A percentile compares a stretch with the other conserved stretches of the same genome.
phyloP scores from a whole-genome alignment of 1,139 yeast genomes.

The Starmera stellimalicola region DNA sequence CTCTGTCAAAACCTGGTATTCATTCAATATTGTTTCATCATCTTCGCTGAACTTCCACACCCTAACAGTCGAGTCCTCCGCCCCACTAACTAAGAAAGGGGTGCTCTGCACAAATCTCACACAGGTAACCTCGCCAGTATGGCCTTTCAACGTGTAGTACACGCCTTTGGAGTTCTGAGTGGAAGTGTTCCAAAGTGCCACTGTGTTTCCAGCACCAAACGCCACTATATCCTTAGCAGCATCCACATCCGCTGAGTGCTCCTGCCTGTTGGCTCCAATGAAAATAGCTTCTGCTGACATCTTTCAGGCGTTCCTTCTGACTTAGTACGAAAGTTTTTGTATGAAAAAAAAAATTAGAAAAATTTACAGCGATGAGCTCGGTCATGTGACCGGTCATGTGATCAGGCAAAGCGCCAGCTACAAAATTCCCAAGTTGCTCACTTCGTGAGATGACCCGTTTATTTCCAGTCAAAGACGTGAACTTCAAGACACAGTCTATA shows the following conservation, averaged over 20 bases:
- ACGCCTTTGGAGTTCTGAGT: conserved; percentile 35
- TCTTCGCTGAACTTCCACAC: conserved; percentile 41
- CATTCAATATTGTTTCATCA: conserved; percentile 14
- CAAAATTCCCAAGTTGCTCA: background rate
- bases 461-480: background rate
- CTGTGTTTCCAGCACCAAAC: conserved; percentile 64
- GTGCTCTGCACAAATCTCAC: conserved; percentile 46
- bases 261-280: conserved; percentile 73
- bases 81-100: conserved; percentile 44
- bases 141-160: conserved; percentile 46
- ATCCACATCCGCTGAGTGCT: conserved; percentile 55
- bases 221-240: conserved; percentile 39
- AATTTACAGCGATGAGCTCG: conserved; percentile 3
- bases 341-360: background rate
- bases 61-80: conserved; percentile 54
- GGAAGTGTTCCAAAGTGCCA: conserved; percentile 69
- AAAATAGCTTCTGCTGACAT: conserved; percentile 36
- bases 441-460: background rate
- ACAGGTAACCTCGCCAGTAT: conserved; percentile 46
- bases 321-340: background rate
- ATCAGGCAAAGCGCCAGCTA: too few relatives aligned
- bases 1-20: conserved; percentile 28
- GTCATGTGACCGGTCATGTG: too few relatives aligned
- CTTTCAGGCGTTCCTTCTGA: background rate
- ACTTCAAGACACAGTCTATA: background rate